Evolutionary conservation across 2,329 filamentous ascomycete genomes (phyloP).

Genomic region (Plectosphaerella cucumerina): DNA sequence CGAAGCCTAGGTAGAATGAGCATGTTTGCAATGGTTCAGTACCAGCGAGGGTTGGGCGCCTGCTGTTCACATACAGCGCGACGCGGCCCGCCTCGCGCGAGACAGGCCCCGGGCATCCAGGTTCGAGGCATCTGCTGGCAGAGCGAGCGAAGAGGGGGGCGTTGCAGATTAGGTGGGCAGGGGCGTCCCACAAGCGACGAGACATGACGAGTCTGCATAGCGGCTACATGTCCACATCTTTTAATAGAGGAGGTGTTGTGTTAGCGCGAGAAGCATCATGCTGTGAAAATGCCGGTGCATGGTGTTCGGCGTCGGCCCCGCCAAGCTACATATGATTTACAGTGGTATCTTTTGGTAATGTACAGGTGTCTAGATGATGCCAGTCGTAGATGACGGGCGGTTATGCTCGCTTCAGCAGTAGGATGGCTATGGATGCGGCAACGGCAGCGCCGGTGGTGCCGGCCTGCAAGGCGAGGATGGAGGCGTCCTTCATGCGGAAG

Average conservation of each 20-base stretch:
- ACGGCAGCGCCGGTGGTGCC: slow-evolving; percentile 61
- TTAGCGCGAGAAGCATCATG: neutral
- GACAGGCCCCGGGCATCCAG: too few relatives aligned
- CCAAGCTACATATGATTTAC: slow-evolving; percentile 4
- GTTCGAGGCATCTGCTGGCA: too few relatives aligned
- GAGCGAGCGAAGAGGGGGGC: too few relatives aligned
- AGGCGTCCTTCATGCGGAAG: slow-evolving; percentile 65
- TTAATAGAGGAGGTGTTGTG: slow-evolving; percentile 7
- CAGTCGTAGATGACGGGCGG: slow-evolving; percentile 9
- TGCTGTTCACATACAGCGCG: too few relatives aligned
- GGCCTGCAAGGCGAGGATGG: slow-evolving; percentile 64
- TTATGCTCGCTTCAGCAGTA: slow-evolving; percentile 36
- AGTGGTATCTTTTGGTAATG: slow-evolving; percentile 9
- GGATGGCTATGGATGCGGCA: slow-evolving; percentile 48
- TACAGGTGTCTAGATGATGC: slow-evolving; percentile 10
- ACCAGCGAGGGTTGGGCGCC: too few relatives aligned
- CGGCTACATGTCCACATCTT: neutral
- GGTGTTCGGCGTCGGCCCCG: neutral
- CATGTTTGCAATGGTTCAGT: too few relatives aligned
- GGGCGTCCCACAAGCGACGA: too few relatives aligned
- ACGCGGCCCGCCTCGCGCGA: too few relatives aligned
- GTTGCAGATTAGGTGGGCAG: too few relatives aligned
- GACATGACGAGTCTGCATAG: too few relatives aligned
- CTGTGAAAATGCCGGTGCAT: too few relatives aligned
- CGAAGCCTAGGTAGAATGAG: too few relatives aligned